Evolutionary conservation across 1,284 basidiomycete species (phyloP).

Genomic region (Heterobasidion irregulare): DNA sequence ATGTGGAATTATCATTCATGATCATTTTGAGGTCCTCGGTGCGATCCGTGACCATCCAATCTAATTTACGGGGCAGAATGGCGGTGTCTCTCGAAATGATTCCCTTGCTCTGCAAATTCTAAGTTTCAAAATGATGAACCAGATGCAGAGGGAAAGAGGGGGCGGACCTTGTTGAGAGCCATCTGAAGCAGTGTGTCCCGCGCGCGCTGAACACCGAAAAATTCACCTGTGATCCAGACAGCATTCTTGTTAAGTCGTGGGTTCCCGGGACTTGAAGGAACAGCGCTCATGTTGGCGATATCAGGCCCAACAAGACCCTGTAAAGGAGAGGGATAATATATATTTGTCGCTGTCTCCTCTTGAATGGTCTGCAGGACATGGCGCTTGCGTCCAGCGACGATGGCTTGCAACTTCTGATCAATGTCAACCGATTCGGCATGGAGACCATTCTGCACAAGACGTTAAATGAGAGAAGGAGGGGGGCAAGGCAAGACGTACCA

Average conservation of each 20-base stretch:
- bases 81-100: constrained; percentile 91
- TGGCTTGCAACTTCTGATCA: constrained; percentile 90
- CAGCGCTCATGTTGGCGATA: constrained; percentile 25
- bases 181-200: constrained; percentile 92
- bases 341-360: constrained; percentile 96
- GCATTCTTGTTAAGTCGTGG: constrained; percentile 57
- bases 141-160: constrained; percentile 6
- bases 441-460: constrained; percentile 61
- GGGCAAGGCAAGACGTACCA: constrained; percentile 45
- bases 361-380: constrained; percentile 86
- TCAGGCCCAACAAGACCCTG: constrained; percentile 78
- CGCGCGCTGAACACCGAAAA: constrained; percentile 92
- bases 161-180: constrained; percentile 74
- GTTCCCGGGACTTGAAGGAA: constrained; percentile 25
- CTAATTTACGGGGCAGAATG: constrained; percentile 91
- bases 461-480: constrained; percentile 4
- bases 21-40: constrained; percentile 85
- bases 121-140: neutral
- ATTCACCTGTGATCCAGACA: constrained; percentile 97
- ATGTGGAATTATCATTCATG: constrained; percentile 96
- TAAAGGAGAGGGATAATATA: constrained; percentile 89
- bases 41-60: constrained; percentile 95
- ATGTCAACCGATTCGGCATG: constrained; percentile 90
- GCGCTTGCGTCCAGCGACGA: constrained; percentile 89
- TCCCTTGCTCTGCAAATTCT: constrained; percentile 66